These are phyloP conservation scores for Neofusicoccum parvum DNA, from an alignment of 2,329 filamentous ascomycete genomes.

Conservation along the genomic window DNA sequence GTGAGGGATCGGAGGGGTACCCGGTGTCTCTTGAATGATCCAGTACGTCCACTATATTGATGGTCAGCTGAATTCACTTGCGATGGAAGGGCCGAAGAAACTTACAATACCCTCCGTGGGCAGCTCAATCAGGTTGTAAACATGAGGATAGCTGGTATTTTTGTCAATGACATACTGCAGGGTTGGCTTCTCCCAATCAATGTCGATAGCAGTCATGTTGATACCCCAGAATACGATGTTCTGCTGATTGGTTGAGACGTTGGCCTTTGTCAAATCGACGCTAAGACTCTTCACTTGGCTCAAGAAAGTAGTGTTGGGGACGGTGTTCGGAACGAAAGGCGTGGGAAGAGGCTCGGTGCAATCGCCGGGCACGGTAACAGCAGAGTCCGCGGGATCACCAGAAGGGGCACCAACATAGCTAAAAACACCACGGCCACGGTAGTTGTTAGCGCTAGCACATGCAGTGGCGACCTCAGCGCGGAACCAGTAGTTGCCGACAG, in stretches of 20 bases:
- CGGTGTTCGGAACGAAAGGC: slow-evolving; percentile 35
- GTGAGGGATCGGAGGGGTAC: slow-evolving; percentile 34
- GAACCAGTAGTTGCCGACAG: slow-evolving; percentile 47
- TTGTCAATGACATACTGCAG: slow-evolving; percentile 46
- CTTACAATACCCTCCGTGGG: slow-evolving; percentile 33
- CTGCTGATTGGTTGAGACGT: slow-evolving; percentile 39
- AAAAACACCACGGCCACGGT: slow-evolving; percentile 37
- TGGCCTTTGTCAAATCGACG: slow-evolving; percentile 34
- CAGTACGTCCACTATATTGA: slow-evolving; percentile 42
- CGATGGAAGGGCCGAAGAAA: not conserved
- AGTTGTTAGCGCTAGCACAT: slow-evolving; percentile 39
- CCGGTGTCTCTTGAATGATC: slow-evolving; percentile 44
- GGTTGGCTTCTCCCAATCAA: slow-evolving; percentile 48
- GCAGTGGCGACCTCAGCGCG: slow-evolving; percentile 41
- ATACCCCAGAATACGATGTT: slow-evolving; percentile 44
- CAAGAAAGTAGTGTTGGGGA: slow-evolving; percentile 38
- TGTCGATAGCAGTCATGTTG: slow-evolving; percentile 45
- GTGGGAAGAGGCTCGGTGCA: slow-evolving; percentile 30
- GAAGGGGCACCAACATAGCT: slow-evolving; percentile 31
- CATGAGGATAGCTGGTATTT: slow-evolving; percentile 44
- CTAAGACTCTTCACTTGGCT: slow-evolving; percentile 35
- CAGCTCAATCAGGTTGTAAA: slow-evolving; percentile 46
- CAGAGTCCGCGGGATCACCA: slow-evolving; percentile 27
- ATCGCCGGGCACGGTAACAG: slow-evolving; percentile 24
- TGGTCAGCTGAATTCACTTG: slow-evolving; percentile 18